Evolutionary conservation across 2,329 filamentous ascomycete species (phyloP).

Genomic region (Mycocentrospora acerina): DNA sequence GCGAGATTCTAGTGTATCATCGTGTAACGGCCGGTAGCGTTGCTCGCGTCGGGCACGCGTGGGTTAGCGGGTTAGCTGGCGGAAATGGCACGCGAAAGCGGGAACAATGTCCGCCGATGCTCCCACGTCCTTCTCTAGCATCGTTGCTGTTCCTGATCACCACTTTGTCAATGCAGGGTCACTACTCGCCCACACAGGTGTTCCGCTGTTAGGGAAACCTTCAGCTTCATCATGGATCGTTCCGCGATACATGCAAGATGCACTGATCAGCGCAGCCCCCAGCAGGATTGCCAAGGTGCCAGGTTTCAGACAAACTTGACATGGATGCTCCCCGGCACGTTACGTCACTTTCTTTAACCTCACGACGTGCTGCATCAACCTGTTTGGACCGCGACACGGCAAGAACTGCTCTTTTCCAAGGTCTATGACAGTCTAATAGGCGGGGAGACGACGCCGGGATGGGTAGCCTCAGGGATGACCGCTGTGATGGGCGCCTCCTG

Average conservation of each 20-base stretch:
- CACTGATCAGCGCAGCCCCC: constrained; percentile 12
- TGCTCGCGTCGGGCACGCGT: no score
- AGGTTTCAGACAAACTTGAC: constrained; percentile 6
- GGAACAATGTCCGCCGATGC: no score
- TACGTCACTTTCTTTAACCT: constrained; percentile 15
- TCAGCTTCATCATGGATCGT: constrained; percentile 5
- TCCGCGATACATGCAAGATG: constrained; percentile 9
- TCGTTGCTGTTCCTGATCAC: constrained; percentile 6
- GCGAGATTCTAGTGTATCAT: no score
- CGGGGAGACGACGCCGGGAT: constrained; percentile 6
- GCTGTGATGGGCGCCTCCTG: constrained; percentile 20
- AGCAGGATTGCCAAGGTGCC: constrained; percentile 10
- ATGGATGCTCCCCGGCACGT: constrained; percentile 17
- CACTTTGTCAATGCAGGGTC: constrained; percentile 8
- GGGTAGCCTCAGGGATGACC: constrained; percentile 11
- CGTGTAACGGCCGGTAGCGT: no score
- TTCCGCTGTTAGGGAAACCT: not conserved
- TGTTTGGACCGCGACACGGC: constrained; percentile 23
- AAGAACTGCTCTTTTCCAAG: constrained; percentile 13
- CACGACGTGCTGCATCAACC: constrained; percentile 14
- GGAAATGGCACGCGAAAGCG: no score
- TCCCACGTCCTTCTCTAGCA: no score
- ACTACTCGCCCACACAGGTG: constrained; percentile 1
- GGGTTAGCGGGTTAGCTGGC: no score
- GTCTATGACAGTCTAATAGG: constrained; percentile 19